Evolutionary conservation across 208 protist genomes (phyloP).

Genomic region (Histomonas meleagridis): DNA sequence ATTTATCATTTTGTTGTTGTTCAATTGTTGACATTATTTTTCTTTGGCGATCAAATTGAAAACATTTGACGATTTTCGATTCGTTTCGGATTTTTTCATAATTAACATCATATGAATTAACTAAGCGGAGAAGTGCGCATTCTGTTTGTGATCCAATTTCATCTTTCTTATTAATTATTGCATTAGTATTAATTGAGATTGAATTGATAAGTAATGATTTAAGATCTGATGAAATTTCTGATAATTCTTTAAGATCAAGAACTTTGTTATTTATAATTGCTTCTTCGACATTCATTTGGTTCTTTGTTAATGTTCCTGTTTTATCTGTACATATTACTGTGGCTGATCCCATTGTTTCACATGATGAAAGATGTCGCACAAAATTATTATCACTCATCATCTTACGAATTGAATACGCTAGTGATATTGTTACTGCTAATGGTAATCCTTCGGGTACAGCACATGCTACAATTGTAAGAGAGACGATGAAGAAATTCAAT

Average conservation of each 20-base stretch:
- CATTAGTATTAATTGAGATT: background rate
- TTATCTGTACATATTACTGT: constrained; percentile 93
- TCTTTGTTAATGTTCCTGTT: constrained; percentile 64
- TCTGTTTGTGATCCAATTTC: constrained; percentile 7
- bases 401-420: constrained; percentile 58
- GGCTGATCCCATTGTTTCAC: constrained; percentile 69
- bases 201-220: background rate
- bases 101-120: background rate
- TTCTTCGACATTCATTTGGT: constrained; percentile 41
- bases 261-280: constrained; percentile 32
- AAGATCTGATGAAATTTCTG: background rate
- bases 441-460: constrained; percentile 87
- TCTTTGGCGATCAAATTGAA: background rate
- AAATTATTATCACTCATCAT: constrained; percentile 37
- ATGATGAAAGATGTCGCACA: background rate
- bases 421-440: constrained; percentile 83
- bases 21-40: background rate
- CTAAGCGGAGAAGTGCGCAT: background rate
- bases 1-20: background rate
- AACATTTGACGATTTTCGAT: background rate
- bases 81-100: background rate
- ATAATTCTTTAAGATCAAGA: background rate
- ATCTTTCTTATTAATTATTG: background rate
- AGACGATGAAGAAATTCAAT: constrained; percentile 43
- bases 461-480: constrained; percentile 80